Evolutionary conservation across 2,329 filamentous ascomycete genomes (phyloP), one percentile per base, ranked within the genome.

Genomic region (Ilyonectria destructans): DNA sequence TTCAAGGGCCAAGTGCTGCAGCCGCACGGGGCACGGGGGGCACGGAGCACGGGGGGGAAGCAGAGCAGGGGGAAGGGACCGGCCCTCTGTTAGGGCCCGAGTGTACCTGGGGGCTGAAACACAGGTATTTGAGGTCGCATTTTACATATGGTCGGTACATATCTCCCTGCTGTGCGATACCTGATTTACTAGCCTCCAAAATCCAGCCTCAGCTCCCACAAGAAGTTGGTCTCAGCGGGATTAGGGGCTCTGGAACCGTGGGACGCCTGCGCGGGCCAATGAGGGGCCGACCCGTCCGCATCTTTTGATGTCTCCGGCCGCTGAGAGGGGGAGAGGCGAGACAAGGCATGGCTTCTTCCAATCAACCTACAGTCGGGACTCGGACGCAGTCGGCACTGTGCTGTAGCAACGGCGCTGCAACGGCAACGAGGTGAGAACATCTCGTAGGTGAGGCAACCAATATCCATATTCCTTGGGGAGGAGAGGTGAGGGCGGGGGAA

Each of bases 251-350:
- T 62, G 66, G 70, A 19, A 54, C 52, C 58, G 48, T 62, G 48
- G 54, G 61, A 58, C 60, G 45, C 55, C 70, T 62, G 71, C 71
- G 63, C 65, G 59, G 65, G 54, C 74, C 74, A 76, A 76, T 76
- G 65, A 76, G 74, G 71, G 73, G 70, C 70, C 73, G 74, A 76
- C 73, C 74, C 73, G 67, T 75, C 70, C 73, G 63, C 71, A 35
- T 71, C 72, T 72, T 65, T 68, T 64, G 60, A 68, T 45, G 54
- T 59, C 65, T 71, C 69, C 52, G 60, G 68, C 60, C 60, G 62
- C 26, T 70, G 35, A 65, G 67, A 63, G 58, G 65, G 69, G 17
- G n/a, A 63, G 61, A 71, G 67, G 71, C 69, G 65, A 76, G 67
- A 74, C 66, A 71, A 65, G 61, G 26, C 65, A 55, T 64, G 43